phyloP scores from a whole-genome alignment of 805 yeast genomes.

The Ascoidea asiatica region DNA sequence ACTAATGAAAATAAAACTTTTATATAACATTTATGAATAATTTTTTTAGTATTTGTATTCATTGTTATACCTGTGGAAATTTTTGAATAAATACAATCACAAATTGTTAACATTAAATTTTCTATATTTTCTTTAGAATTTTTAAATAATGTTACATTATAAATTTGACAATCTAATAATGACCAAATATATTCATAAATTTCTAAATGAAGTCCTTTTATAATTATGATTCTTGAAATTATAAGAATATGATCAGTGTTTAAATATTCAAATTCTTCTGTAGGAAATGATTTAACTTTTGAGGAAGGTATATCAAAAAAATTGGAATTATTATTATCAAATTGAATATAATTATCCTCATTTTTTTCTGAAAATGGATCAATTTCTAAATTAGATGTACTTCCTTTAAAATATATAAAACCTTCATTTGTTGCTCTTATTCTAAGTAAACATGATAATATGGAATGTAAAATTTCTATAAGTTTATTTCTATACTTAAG shows the following conservation, averaged over 20 bases:
- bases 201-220: no score
- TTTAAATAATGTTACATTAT: conserved; percentile 8
- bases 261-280: neutral
- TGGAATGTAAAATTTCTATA: no score
- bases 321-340: neutral
- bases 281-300: neutral
- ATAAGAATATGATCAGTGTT: neutral
- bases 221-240: no score
- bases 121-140: conserved; percentile 2
- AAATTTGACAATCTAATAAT: conserved; percentile 4
- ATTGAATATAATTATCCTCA: neutral
- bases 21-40: conserved; percentile 5
- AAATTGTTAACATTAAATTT: conserved; percentile 1
- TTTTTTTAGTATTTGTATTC: conserved; percentile 3
- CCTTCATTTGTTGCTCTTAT: conserved; percentile 3
- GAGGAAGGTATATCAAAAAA: neutral
- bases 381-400: neutral
- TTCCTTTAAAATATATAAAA: conserved; percentile 5
- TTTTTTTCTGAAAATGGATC: neutral
- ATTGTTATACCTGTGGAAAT: neutral
- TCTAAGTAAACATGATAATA: no score
- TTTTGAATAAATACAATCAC: conserved; percentile 1
- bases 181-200: conserved; percentile 7
- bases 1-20: conserved; percentile 5
- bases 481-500: no score